Conservation (phyloP, 1,139 yeast genomes). For the Suhomyces chickasaworum region DNA sequence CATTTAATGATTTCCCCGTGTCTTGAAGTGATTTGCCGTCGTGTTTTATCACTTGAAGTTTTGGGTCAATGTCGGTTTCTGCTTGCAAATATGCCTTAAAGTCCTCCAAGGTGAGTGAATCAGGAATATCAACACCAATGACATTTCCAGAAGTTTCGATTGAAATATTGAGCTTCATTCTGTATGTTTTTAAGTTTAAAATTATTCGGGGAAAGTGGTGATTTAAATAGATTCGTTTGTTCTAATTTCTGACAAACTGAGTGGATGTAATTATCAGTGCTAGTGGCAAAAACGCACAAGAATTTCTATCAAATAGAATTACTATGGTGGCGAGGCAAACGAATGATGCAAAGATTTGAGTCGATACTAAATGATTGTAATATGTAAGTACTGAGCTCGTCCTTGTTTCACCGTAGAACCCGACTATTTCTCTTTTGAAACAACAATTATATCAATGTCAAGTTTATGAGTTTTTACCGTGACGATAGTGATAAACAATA, state of each 20-base stretch:
- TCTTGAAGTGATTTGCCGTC: constrained; percentile 47
- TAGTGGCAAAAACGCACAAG: background rate
- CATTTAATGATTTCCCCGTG: constrained; percentile 40
- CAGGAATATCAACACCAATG: constrained; percentile 58
- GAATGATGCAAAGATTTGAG: background rate
- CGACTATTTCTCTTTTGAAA: no score
- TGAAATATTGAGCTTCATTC: constrained; percentile 43
- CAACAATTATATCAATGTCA: no score
- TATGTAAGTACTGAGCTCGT: no score
- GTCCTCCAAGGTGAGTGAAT: constrained; percentile 65
- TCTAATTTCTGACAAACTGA: background rate
- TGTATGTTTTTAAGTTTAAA: background rate
- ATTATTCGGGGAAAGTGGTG: background rate
- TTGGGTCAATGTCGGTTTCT: constrained; percentile 60
- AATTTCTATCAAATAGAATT: background rate
- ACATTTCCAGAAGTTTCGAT: constrained; percentile 33
- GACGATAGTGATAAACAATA: no score
- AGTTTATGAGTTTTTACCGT: no score
- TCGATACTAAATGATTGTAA: no score
- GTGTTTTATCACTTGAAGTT: constrained; percentile 48
- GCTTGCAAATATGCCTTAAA: constrained; percentile 77
- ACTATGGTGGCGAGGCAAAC: background rate
- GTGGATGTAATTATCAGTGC: background rate
- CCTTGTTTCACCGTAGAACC: no score
- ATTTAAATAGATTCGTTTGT: background rate